Base-by-base conservation (phyloP, 163 green algal species). In the Scenedesmus sp. region DNA sequence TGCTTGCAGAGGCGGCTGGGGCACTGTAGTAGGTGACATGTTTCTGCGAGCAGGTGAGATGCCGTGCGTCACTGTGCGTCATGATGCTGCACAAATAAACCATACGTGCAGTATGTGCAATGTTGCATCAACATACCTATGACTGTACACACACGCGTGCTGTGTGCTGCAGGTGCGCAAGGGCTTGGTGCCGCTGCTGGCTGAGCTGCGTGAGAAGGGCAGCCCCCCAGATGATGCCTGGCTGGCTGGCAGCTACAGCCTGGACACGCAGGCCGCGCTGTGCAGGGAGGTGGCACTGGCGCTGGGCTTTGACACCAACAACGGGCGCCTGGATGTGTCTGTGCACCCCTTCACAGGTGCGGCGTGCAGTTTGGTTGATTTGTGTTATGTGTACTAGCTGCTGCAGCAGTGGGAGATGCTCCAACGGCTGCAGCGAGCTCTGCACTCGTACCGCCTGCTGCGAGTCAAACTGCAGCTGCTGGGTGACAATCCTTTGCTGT, bases 281-380 rank as follows among this genome's bases (percentile, higher is more conserved):
- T 93, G 90, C 77, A 92, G 96, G 79, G 92, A 94, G 26, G 84
- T 97, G 55, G 95, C 94, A 1, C 94, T 98, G 64, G 97, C 95
- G 85, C 67, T 97, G 13, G 95, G 97, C 12, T 99, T 99, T 88
- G 92, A 96, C 89, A 91, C 96, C 1, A 86, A 97, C 2, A 93
- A 93, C 0, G 98, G 98, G 8, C 94, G 97, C 3, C 95, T 99
- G 70, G 98, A 99, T 87, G 94, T 98, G 26, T 96, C 91, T 0
- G 96, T 98, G 88, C 98, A 99, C 93, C 98, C 98, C 52, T 99
- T 99, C 94, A 99, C 97, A 2, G 96, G 95, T 34, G 20, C 0
- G 95, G 93, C 88, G 15, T 15, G 82, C 83, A 15, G 83, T 88
- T 18, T 10, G 13, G 20, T 88, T 12, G 10, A 23, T 70, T 15